These are phyloP conservation scores for Leccinum longicurvipes DNA, from an alignment of 768 basidiomycete genomes.

Conservation along the genomic window DNA sequence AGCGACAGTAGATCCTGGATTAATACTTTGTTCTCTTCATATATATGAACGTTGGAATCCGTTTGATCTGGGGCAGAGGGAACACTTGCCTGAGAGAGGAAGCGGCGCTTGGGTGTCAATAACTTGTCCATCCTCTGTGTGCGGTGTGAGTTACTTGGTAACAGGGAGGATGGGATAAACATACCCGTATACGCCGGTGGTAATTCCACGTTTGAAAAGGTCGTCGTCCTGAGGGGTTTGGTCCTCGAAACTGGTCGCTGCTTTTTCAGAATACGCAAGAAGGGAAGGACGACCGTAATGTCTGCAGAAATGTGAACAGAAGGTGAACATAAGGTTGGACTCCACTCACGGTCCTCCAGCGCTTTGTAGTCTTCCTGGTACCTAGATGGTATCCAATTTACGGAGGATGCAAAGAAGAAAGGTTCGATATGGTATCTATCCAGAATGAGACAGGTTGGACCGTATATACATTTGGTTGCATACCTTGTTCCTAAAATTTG, in stretches of 20 bases:
- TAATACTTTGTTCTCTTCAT: constrained; percentile 19
- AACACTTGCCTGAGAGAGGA: constrained; percentile 15
- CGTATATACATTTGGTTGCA: not conserved
- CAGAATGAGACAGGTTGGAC: not conserved
- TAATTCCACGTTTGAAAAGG: not conserved
- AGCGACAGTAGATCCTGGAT: constrained; percentile 35
- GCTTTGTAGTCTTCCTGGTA: constrained; percentile 37
- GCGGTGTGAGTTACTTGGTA: not conserved
- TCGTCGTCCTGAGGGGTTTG: constrained; percentile 17
- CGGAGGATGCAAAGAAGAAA: constrained; percentile 42
- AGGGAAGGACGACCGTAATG: constrained; percentile 41
- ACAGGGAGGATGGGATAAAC: not conserved
- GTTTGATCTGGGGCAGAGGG: not conserved
- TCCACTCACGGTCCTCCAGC: constrained; percentile 38
- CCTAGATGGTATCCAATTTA: constrained; percentile 41
- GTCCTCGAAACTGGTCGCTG: constrained; percentile 19
- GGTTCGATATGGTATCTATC: constrained; percentile 41
- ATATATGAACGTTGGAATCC: not conserved
- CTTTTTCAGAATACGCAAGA: constrained; percentile 38
- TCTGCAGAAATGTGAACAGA: constrained; percentile 27
- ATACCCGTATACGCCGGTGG: constrained; percentile 9
- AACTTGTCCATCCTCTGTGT: constrained; percentile 14
- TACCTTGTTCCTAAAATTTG: constrained; percentile 41
- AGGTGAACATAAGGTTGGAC: not conserved
- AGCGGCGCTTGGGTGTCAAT: constrained; percentile 34